Conservation (phyloP, 495 filamentous ascomycete genomes). For the Cercophora newfieldiana region DNA sequence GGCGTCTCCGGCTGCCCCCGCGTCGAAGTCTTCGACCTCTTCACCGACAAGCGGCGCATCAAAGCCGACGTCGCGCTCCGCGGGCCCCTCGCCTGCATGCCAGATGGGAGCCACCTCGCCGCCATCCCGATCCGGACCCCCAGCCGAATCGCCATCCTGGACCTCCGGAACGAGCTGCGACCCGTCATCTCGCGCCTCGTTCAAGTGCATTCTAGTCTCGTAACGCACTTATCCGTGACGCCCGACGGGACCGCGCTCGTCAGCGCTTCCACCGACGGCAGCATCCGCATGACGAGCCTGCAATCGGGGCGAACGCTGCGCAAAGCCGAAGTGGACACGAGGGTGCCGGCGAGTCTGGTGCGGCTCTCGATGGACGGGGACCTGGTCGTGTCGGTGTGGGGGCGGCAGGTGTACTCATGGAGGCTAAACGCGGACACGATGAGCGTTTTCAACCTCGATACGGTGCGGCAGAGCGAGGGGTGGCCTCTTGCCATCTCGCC, state of each 20-base stretch:
- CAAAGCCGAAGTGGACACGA: constrained; percentile 25
- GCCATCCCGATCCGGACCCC: constrained; percentile 14
- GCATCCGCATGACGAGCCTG: constrained; percentile 25
- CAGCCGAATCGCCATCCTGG: constrained; percentile 19
- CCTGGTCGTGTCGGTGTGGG: constrained; percentile 31
- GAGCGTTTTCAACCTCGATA: constrained; percentile 25
- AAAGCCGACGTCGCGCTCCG: constrained; percentile 19
- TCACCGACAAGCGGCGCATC: background rate
- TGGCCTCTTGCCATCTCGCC: constrained; percentile 37
- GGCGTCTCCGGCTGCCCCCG: background rate
- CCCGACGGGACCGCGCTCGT: constrained; percentile 23
- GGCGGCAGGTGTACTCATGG: constrained; percentile 31
- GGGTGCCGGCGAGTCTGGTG: constrained; percentile 19
- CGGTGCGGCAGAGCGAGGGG: constrained; percentile 24
- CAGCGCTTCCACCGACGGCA: constrained; percentile 29
- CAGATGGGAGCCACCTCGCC: constrained; percentile 19
- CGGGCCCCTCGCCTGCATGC: constrained; percentile 23
- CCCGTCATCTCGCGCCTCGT: constrained; percentile 5
- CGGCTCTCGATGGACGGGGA: constrained; percentile 26
- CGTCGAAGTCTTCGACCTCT: constrained; percentile 23
- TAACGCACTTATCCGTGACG: constrained; percentile 28
- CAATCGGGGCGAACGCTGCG: constrained; percentile 24
- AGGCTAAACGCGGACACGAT: constrained; percentile 19
- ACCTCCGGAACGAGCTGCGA: background rate
- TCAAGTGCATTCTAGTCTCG: constrained; percentile 20